Base-by-base conservation (phyloP, 2,329 filamentous ascomycete genomes). In the Colletotrichum godetiae region DNA sequence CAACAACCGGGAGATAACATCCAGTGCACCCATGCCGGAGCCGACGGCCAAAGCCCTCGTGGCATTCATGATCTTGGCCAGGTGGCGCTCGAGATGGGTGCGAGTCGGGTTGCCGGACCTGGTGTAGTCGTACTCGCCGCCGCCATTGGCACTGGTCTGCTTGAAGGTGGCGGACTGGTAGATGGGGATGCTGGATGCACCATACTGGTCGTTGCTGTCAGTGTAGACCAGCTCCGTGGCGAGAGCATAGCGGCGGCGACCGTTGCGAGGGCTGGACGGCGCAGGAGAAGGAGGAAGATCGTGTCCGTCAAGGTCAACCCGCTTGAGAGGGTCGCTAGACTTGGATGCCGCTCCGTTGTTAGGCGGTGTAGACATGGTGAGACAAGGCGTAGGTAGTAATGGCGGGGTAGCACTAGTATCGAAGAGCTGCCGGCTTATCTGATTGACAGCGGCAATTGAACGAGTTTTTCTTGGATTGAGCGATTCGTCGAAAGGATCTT, bases 121-220 rank as follows among this genome's bases (percentile, higher is more conserved):
- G 73, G 97, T 98, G 87, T 99, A 99, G 86, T 99, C 97, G 84
- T 98, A 99, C 84, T 98, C 95, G 80, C 90, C 87, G 73, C 94
- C 95, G 73, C 94, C 95, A 58, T 85, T 88, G 75, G 93, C 93
- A 22, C 93, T 94, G 27, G 90, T 90, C 84, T 98, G 97, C 86
- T 99, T 99, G 88, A 99, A 99, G 49, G 97, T 99, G 61, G 97
- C 97, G 61, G 95, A 97, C 89, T 98, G 97, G 84, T 99, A 99
- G 81, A 99, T 98, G 67, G 97, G 97, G 78, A 97, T 93, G 83
- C 95, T 98, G 78, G 95, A 98, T 71, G 97, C 91, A 80, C 97
- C 97, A 87, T 98, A 98, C 86, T 99, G 97, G 84, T 99, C 97
- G 84, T 93, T 97, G 82, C 93, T 92, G 79, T 99, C 97, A 64